These are phyloP conservation scores for Datura wrightii DNA, from an alignment of 257 asterid genomes.

Conservation along the genomic window DNA sequence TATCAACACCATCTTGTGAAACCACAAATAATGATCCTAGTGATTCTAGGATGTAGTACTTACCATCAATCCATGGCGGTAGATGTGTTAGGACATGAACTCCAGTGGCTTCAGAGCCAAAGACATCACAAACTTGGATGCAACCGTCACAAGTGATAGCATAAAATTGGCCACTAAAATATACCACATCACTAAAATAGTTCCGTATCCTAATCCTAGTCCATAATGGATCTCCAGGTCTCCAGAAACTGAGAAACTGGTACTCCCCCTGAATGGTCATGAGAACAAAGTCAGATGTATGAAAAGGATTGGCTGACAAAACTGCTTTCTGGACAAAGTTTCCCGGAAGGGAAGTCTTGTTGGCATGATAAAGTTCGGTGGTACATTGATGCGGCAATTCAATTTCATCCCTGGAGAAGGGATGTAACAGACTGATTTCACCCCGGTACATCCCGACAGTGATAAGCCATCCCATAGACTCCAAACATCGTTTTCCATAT, in stretches of 20 bases:
- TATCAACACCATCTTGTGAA: background rate
- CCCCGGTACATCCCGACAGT: background rate
- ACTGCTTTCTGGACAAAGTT: background rate
- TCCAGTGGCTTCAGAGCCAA: background rate
- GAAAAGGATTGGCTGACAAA: constrained; percentile 16
- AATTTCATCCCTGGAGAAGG: background rate
- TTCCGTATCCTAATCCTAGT: background rate
- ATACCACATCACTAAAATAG: background rate
- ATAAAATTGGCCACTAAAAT: background rate
- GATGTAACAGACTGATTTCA: constrained; percentile 27
- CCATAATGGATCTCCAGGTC: constrained; percentile 22
- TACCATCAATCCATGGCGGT: background rate
- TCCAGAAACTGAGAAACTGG: background rate
- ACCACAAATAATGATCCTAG: constrained; percentile 27
- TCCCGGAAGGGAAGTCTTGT: background rate
- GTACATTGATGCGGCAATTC: background rate
- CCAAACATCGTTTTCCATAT: background rate
- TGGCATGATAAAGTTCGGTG: background rate
- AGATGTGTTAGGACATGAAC: background rate
- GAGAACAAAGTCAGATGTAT: background rate
- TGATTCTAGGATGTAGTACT: constrained; percentile 23
- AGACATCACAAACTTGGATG: constrained; percentile 10
- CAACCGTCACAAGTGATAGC: background rate
- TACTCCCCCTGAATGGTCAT: background rate
- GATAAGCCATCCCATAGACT: constrained; percentile 22